These are phyloP conservation scores for Pugionium cornutum DNA, from an alignment of 345 rosid genomes.

Conservation along the genomic window DNA sequence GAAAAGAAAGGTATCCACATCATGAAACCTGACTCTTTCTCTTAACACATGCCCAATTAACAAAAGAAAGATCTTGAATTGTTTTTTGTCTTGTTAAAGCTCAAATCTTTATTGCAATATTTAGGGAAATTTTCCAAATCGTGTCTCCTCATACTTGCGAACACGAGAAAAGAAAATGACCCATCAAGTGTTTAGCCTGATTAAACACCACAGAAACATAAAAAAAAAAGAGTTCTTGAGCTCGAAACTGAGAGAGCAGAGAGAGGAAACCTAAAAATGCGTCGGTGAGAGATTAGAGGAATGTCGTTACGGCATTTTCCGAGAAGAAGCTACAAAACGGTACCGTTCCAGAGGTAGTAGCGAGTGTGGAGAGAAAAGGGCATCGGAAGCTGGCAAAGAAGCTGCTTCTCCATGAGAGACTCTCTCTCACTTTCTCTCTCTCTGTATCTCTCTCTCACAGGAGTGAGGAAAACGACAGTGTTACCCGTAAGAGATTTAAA, in stretches of 20 bases:
- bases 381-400: constrained; percentile 42
- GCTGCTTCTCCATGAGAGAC: constrained; percentile 47
- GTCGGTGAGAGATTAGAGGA: constrained; percentile 42
- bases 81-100: constrained; percentile 25
- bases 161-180: neutral
- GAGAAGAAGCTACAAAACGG: constrained; percentile 37
- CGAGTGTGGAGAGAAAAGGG: constrained; percentile 31
- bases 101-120: constrained; percentile 30
- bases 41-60: constrained; percentile 18
- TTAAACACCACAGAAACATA: neutral
- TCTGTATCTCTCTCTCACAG: neutral
- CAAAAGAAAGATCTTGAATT: constrained; percentile 1
- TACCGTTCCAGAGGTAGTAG: constrained; percentile 37
- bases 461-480: constrained; percentile 49
- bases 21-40: constrained; percentile 31
- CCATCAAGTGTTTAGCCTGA: constrained; percentile 2
- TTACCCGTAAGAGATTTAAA: constrained; percentile 28
- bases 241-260: constrained; percentile 7
- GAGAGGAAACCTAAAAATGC: constrained; percentile 21
- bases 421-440: constrained; percentile 26
- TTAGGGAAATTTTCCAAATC: neutral
- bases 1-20: constrained; percentile 32
- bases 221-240: constrained; percentile 23
- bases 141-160: neutral
- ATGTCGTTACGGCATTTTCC: constrained; percentile 24